Percentiles rank a stretch among this genome's conserved stretches.
phyloP scores from a whole-genome alignment of 2,329 filamentous ascomycete species.

The Gaeumannomyces sp. region DNA sequence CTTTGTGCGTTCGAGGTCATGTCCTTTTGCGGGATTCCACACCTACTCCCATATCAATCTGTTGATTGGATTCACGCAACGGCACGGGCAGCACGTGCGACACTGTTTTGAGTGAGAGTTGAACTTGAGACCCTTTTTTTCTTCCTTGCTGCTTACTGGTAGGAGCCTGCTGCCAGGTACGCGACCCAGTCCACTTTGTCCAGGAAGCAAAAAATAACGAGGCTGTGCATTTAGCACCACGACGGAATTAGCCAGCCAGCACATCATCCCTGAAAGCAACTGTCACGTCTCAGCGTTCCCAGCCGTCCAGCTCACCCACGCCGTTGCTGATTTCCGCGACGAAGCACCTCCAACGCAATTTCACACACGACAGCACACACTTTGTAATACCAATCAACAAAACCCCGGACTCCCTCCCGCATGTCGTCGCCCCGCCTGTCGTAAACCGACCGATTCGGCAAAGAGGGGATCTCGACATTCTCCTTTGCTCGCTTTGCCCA shows the following conservation, averaged over 20 bases:
- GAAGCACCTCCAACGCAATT: neutral
- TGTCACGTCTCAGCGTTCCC: neutral
- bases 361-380: neutral
- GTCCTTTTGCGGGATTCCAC: neutral
- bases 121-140: neutral
- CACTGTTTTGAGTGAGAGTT: neutral
- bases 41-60: neutral
- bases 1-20: neutral
- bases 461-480: neutral
- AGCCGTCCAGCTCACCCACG: neutral
- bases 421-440: neutral
- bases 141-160: neutral
- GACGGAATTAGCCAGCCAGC: constrained; percentile 1
- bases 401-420: neutral
- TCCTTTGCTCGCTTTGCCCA: neutral
- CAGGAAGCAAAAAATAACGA: neutral
- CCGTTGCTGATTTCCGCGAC: neutral
- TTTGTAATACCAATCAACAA: neutral
- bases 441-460: neutral
- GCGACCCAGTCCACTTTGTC: neutral
- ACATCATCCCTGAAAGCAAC: neutral
- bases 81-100: no score
- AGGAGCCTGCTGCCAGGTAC: neutral
- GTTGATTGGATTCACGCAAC: no score
- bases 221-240: neutral